Conservation (phyloP, 2,329 filamentous ascomycete genomes). For the Sporothrix schenckii region DNA sequence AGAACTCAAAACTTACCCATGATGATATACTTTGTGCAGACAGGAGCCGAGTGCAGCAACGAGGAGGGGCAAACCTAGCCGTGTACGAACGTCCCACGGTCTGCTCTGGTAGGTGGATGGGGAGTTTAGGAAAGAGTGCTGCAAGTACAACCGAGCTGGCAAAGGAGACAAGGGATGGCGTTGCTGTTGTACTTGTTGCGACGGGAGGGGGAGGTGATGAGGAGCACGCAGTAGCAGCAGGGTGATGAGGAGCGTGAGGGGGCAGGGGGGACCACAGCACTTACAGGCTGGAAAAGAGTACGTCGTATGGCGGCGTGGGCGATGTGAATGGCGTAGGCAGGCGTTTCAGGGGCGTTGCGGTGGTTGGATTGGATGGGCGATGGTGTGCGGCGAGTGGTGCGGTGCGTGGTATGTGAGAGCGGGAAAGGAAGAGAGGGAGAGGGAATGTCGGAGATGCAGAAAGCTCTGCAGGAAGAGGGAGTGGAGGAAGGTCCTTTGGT, state of each 20-base stretch:
- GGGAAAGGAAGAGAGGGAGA: neutral
- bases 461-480: neutral
- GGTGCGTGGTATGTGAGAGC: neutral
- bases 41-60: neutral
- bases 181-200: conserved; percentile 25
- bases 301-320: conserved; percentile 9
- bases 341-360: neutral
- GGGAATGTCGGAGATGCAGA: neutral
- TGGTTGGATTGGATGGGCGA: neutral
- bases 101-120: conserved; percentile 23
- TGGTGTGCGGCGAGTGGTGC: conserved; percentile 5
- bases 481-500: conserved; percentile 10
- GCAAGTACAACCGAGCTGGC: conserved; percentile 18
- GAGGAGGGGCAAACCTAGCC: conserved; percentile 28
- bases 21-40: conserved; percentile 26
- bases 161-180: conserved; percentile 17
- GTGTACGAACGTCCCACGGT: conserved; percentile 8
- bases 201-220: conserved; percentile 17
- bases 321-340: conserved; percentile 14
- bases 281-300: neutral
- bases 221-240: neutral
- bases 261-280: neutral
- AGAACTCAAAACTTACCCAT: conserved; percentile 8
- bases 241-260: neutral
- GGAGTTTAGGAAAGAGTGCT: conserved; percentile 19